phyloP scores from a whole-genome alignment of 73 alveolate genomes.

The Tetrahymena thermophila region DNA sequence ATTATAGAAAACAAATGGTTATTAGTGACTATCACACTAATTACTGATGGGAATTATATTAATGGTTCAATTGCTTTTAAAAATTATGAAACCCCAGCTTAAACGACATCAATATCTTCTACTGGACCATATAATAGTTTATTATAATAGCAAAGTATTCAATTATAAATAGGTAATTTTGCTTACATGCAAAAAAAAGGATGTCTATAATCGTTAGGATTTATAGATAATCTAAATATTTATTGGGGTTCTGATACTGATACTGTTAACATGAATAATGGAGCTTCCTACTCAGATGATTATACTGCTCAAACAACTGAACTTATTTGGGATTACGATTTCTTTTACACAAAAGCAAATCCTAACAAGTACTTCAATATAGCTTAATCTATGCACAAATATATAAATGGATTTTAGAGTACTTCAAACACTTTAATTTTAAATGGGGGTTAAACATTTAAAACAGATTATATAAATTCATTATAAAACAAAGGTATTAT shows the following conservation, averaged over 20 bases:
- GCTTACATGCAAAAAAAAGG: background rate
- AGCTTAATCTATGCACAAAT: background rate
- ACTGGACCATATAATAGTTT: background rate
- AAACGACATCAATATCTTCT: background rate
- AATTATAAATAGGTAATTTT: background rate
- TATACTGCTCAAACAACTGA: background rate
- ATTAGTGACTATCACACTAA: background rate
- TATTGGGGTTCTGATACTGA: background rate
- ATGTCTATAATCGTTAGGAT: background rate
- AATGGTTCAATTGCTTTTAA: too few species aligned
- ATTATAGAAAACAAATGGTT: background rate
- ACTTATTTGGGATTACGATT: background rate
- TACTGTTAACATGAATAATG: background rate
- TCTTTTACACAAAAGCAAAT: background rate
- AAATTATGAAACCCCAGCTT: background rate
- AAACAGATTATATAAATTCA: background rate
- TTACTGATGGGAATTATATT: background rate
- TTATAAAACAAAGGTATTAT: background rate
- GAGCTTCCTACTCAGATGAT: background rate
- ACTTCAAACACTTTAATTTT: background rate
- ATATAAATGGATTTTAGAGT: background rate
- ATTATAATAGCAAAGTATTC: too few species aligned
- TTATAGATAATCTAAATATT: too few species aligned
- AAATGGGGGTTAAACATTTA: background rate
- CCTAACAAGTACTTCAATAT: background rate